Base-by-base conservation (phyloP, 23 red algal genomes). In the Agarophyton chilense region DNA sequence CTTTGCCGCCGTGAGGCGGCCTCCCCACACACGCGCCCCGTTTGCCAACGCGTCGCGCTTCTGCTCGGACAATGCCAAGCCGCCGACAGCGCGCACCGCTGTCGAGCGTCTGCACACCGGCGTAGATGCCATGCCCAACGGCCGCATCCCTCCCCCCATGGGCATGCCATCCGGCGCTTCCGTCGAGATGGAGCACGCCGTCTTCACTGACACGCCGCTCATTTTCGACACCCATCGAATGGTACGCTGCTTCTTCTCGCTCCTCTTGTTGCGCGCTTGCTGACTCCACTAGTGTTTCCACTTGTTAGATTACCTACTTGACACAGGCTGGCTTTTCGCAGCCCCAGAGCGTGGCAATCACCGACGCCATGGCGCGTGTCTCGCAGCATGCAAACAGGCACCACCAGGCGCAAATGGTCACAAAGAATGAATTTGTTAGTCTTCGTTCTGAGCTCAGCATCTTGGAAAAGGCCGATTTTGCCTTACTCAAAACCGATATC, bases 401-500 rank as follows among this genome's bases (percentile, higher is more conserved):
- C 65, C 82, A 87, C 29, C 44, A 60, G 41, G 38, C 24, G 4
- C 82, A 87, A 31, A 87, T 87, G 82, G 82, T 87, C 26, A 87
- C 96, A 54, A 98, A 98, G 81, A 85, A 77, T 36, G 96, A 98
- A 36, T 98, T 98, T 72, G 80, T 87, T 0, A 65, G 78, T n/a
- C 61, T 98, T 14, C 79, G 88, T 14, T 84, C 86, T 43, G 96
- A 98, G 65, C 87, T 98, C 49, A 93, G 94, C 58, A 95, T 98
- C 21, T 62, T 98, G 25, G 96, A 98, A 70, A 98, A 98, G 66
- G 92, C 96, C 13, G 96, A 98, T 34, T 95, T 98, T 60, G 79
- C 91, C 18, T 79, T 95, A 36, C 79, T 98, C 47, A 84, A 88
- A 13, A 88, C 85, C 50, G 96, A 98, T 64, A 63, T 98, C 40